Conservation (phyloP, 192 early-diverging fungal species). For the Geranomyces variabilis region DNA sequence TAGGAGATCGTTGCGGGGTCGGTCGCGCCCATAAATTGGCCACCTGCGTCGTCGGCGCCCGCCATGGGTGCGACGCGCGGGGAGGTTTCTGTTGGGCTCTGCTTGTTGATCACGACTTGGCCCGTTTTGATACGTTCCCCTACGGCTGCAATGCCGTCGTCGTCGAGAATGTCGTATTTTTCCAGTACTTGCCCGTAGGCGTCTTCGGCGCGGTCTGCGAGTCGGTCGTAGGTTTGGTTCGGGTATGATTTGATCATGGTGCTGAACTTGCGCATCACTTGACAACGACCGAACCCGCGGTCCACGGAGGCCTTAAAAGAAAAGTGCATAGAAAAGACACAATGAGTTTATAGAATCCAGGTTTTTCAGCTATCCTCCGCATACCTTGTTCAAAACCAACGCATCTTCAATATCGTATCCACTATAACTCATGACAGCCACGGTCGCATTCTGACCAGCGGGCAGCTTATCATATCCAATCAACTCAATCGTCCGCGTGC, state of each 20-base stretch:
- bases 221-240: slow-evolving; percentile 83
- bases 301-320: slow-evolving; percentile 74
- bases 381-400: slow-evolving; percentile 87
- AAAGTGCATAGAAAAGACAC: neutral
- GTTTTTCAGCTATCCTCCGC: neutral
- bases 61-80: slow-evolving; percentile 51
- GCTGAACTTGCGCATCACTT: slow-evolving; percentile 87
- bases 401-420: slow-evolving; percentile 99
- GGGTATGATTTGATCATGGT: slow-evolving; percentile 86
- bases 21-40: slow-evolving; percentile 28
- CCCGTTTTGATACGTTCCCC: slow-evolving; percentile 78
- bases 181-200: slow-evolving; percentile 42
- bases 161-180: slow-evolving; percentile 74
- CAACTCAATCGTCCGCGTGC: slow-evolving; percentile 95
- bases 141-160: slow-evolving; percentile 87
- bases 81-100: slow-evolving; percentile 77
- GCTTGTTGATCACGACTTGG: slow-evolving; percentile 85
- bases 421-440: slow-evolving; percentile 96
- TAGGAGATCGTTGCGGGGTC: slow-evolving; percentile 60
- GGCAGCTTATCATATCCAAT: slow-evolving; percentile 93
- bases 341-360: neutral
- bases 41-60: slow-evolving; percentile 37
- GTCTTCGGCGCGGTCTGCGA: slow-evolving; percentile 62
- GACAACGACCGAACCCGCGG: slow-evolving; percentile 94
- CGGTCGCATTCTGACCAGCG: slow-evolving; percentile 74